Percentiles rank a stretch among this genome's conserved stretches.
phyloP scores from a whole-genome alignment of 768 basidiomycete genomes.

The Russula brevipes region DNA sequence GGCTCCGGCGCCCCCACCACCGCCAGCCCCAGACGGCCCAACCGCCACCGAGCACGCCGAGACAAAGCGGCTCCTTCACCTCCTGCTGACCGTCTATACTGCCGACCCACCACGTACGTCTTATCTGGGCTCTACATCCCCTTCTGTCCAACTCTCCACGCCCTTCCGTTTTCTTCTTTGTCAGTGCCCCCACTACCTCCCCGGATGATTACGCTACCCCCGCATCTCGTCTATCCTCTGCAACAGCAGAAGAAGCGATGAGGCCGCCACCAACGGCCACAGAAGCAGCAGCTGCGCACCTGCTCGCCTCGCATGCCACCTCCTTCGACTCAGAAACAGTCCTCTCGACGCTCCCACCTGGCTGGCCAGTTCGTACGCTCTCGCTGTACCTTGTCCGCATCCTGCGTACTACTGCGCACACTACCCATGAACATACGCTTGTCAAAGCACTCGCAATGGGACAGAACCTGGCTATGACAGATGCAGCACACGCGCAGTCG shows the following conservation, averaged over 20 bases:
- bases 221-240: neutral
- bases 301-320: conserved; percentile 58
- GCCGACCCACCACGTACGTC: conserved; percentile 49
- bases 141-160: neutral
- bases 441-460: conserved; percentile 73
- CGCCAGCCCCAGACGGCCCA: conserved; percentile 40
- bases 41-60: conserved; percentile 42
- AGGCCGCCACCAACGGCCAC: neutral
- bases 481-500: conserved; percentile 6
- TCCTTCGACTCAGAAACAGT: conserved; percentile 67
- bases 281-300: conserved; percentile 35
- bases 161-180: neutral
- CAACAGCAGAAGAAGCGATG: neutral
- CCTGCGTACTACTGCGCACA: conserved; percentile 37
- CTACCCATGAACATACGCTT: conserved; percentile 63
- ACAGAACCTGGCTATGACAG: conserved; percentile 63
- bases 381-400: conserved; percentile 8
- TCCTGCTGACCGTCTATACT: conserved; percentile 80
- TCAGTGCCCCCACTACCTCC: neutral
- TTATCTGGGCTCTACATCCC: conserved; percentile 5
- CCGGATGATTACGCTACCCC: neutral
- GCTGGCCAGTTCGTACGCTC: conserved; percentile 70
- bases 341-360: conserved; percentile 71
- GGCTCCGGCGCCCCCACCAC: conserved; percentile 49
- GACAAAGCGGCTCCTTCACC: conserved; percentile 58